phyloP scores from a whole-genome alignment of 805 yeast species.

The Zygotorulaspora danielsina region DNA sequence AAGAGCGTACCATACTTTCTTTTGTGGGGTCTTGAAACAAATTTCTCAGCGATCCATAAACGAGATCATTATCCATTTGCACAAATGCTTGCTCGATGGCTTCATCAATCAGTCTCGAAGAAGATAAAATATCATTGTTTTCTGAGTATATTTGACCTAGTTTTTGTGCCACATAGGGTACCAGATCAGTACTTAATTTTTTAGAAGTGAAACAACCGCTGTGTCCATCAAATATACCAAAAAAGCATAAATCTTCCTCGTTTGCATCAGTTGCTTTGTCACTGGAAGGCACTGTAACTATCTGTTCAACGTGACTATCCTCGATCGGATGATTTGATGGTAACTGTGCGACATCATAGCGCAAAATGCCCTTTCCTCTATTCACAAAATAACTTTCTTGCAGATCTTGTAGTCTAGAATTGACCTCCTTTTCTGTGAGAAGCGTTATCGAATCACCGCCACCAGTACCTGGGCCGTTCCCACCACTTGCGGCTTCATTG shows the following conservation, averaged over 20 bases:
- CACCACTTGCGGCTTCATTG: background rate
- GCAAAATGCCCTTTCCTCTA: constrained; percentile 78
- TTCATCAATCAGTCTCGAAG: constrained; percentile 62
- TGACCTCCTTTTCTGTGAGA: constrained; percentile 66
- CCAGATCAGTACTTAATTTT: constrained; percentile 74
- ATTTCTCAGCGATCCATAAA: constrained; percentile 64
- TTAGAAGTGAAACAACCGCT: constrained; percentile 93
- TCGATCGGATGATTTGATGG: constrained; percentile 93
- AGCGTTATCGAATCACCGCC: constrained; percentile 39
- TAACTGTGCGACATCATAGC: constrained; percentile 87
- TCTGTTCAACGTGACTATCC: constrained; percentile 84
- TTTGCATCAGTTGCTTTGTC: constrained; percentile 31
- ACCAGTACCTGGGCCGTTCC: constrained; percentile 1
- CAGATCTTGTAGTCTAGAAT: constrained; percentile 57
- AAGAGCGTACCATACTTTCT: constrained; percentile 54
- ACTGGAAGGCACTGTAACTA: constrained; percentile 62
- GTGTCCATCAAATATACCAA: constrained; percentile 96
- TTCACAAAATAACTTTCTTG: constrained; percentile 80
- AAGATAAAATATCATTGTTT: constrained; percentile 40
- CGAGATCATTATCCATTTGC: constrained; percentile 81
- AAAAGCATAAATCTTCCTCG: constrained; percentile 78
- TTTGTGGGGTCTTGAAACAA: constrained; percentile 64
- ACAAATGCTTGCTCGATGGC: constrained; percentile 80
- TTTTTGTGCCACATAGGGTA: constrained; percentile 72
- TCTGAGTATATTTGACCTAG: constrained; percentile 53